A percentile compares a stretch with the other conserved stretches of the same genome.
These are phyloP conservation scores for Penicillium angulare DNA, from an alignment of 495 filamentous ascomycete genomes.

Conservation along the genomic window DNA sequence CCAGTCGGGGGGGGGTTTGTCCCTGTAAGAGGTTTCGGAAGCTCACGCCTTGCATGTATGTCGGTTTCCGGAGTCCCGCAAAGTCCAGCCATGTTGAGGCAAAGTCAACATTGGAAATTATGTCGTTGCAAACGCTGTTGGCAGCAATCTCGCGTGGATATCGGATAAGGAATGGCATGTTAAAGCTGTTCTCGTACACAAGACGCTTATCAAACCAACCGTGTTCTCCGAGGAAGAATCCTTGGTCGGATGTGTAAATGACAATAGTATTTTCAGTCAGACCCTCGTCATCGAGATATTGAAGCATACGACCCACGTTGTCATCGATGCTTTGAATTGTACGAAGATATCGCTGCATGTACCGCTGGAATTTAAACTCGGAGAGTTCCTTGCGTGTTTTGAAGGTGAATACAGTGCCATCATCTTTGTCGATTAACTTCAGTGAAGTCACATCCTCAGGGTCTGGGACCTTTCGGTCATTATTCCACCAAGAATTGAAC, in stretches of 20 bases:
- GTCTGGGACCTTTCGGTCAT: slow-evolving; percentile 34
- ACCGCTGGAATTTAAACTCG: slow-evolving; percentile 49
- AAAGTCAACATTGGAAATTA: slow-evolving; percentile 46
- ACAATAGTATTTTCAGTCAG: slow-evolving; percentile 39
- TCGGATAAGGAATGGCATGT: slow-evolving; percentile 45
- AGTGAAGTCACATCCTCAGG: slow-evolving; percentile 29
- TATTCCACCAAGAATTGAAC: slow-evolving; percentile 12
- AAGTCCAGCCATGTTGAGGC: slow-evolving; percentile 42
- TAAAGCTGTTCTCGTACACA: slow-evolving; percentile 48
- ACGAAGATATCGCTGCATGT: slow-evolving; percentile 47
- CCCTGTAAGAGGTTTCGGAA: slow-evolving; percentile 29
- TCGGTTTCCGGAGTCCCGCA: slow-evolving; percentile 29
- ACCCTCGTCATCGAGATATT: slow-evolving; percentile 33
- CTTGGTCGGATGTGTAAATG: slow-evolving; percentile 46
- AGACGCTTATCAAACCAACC: slow-evolving; percentile 51
- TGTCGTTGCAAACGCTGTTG: slow-evolving; percentile 34
- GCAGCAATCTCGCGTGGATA: slow-evolving; percentile 34
- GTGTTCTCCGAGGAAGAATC: slow-evolving; percentile 50
- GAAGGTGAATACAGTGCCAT: slow-evolving; percentile 38
- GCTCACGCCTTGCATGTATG: slow-evolving; percentile 43
- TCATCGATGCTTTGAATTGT: slow-evolving; percentile 45
- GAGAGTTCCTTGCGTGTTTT: slow-evolving; percentile 29
- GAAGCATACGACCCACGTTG: slow-evolving; percentile 40
- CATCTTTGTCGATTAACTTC: slow-evolving; percentile 40
- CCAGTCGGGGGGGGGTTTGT: slow-evolving; percentile 33